Evolutionary conservation across 257 asterid genomes (phyloP), one percentile per base, ranked within the genome.

Genomic region (Apocynum venetum): DNA sequence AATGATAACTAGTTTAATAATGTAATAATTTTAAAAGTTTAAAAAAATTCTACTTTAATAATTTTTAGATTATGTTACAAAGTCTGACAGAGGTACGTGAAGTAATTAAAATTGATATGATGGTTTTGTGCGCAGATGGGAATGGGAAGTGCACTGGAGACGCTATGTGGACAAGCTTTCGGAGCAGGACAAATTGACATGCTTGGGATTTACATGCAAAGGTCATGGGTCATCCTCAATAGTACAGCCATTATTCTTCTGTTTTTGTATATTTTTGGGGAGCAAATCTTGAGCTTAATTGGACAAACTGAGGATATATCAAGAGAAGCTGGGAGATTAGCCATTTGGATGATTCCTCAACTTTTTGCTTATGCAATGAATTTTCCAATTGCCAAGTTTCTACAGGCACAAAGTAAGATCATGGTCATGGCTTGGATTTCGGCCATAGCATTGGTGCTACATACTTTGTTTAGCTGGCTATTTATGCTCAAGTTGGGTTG

Each of bases 61-160:
- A 25, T 25, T 25, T 25, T 25, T 25, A 25, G 31, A 25, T 25
- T 25, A 25, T 25, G 31, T 25, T 25, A 25, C 31, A 25, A 25
- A 25, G 31, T 25, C 31, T 25, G 31, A 25, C 31, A 25, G 31
- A 25, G 31, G 31, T 25, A 25, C 31, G 31, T 25, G 31, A 25
- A 25, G 31, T 25, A 44, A 44, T 44, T 44, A 44, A 44, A 44
- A 44, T 44, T 44, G 47, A 44, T 44, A 44, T 44, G 47, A 44
- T 44, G 6, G 47, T 44, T 44, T 44, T 44, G 47, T 44, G 3
- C 3, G 68, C 82, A 88, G 92, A 61, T 85, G 78, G 92, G 92
- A 4, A 86, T 88, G 90, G 89, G 89, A 75, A 88, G 92, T 78
- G 92, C 92, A 4, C 68, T 88, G 13, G 92, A 87, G 61, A 88